phyloP scores from a whole-genome alignment of 2,329 filamentous ascomycete species.

The Botrytis deweyae region DNA sequence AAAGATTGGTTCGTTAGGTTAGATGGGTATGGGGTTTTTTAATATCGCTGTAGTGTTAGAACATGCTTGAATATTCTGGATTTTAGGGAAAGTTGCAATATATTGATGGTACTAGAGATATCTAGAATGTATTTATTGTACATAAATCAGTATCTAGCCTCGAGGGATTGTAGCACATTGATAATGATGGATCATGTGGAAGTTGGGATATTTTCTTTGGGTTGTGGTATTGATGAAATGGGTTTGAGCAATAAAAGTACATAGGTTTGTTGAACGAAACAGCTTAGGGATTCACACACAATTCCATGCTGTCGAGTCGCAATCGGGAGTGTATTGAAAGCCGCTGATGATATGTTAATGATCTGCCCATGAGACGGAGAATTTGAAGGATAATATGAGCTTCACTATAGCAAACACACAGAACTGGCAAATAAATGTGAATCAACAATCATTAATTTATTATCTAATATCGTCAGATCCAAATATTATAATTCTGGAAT shows the following conservation, averaged over 20 bases:
- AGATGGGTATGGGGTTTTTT: too few species aligned
- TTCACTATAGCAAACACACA: background rate
- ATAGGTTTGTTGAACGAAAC: background rate
- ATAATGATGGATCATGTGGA: too few species aligned
- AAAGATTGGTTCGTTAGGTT: background rate
- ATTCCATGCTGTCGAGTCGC: background rate
- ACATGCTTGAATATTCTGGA: too few species aligned
- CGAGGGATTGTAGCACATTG: background rate
- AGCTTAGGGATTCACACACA: background rate
- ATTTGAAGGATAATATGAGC: background rate
- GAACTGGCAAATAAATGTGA: background rate
- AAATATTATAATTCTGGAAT: background rate
- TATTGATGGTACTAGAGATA: background rate
- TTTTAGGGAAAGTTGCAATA: rapidly evolving
- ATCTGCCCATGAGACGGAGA: background rate
- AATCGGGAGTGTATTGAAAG: background rate
- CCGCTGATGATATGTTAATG: background rate
- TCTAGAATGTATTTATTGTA: background rate
- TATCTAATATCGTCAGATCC: background rate
- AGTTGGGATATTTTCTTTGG: background rate
- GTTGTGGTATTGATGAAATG: background rate
- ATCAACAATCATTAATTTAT: background rate
- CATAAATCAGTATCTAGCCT: background rate
- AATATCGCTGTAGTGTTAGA: too few species aligned
- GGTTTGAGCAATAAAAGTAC: background rate